Evolutionary conservation across 495 filamentous ascomycete species (phyloP), one percentile per base, ranked within the genome.

Genomic region (Hapsidospora chrysogenum): DNA sequence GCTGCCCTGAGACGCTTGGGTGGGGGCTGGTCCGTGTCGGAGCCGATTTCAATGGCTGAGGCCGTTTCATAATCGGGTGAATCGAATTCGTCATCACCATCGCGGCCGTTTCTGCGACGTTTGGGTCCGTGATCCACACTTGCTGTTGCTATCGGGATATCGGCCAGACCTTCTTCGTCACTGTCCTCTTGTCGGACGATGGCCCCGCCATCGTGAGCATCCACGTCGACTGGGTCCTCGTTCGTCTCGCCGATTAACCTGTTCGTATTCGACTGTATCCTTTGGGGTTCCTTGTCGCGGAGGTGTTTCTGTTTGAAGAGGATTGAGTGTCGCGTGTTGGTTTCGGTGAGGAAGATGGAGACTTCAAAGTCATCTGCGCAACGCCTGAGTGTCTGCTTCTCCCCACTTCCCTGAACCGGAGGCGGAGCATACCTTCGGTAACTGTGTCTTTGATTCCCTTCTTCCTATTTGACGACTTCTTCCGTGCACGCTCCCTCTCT

Each of bases 301-400:
- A 70, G 83, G 61, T 50, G 61, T 55, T 92, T 96, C 36, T 76
- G 70, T 48, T 87, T 87, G 41, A 78, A 78, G 35, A 96, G 68
- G 8, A 97, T 64, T 11, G 82, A 77, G 61, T 96, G 87, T 19
- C 85, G 72, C n/a, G 81, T 83, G 16, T 75, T 76, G 5, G 76
- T 77, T 53, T 92, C 80, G 22, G 79, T 92, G 44, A 97, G 69
- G 58, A 95, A 97, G 41, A 96, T 75, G 13, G 82, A 78, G 26
- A 93, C 81, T 50, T 95, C 85, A 47, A 95, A 97, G 33, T 92
- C 86, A 60, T 94, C 89, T 92, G 50, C 36, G 19, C 14, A 32
- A 16, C 40, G 19, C 35, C 41, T 48, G 42, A 50, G 31, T 21
- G 17, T 35, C 27, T 19, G 29, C 13, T 36, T 31, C 25, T 21